Evolutionary conservation across 169 alveolate species (phyloP).

Genomic region (Babesia ovata): DNA sequence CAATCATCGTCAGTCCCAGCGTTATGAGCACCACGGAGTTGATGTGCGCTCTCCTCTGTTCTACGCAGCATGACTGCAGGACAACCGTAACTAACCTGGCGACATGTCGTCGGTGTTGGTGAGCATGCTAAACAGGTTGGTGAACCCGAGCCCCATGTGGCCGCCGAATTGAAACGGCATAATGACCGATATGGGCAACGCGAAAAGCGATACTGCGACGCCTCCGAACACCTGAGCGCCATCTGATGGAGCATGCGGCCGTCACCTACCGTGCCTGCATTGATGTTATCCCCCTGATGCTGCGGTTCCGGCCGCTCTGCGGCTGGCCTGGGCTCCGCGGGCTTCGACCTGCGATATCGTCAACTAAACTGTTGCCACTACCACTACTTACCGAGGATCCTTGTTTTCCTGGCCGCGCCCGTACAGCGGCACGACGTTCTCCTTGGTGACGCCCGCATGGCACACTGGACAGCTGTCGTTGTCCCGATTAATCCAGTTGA

Average conservation of each 20-base stretch:
- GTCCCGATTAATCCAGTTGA: conserved; percentile 90
- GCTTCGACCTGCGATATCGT: conserved; percentile 21
- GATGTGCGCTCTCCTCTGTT: conserved; percentile 58
- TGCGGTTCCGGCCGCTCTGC: conserved; percentile 55
- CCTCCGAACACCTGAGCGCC: conserved; percentile 47
- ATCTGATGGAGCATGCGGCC: not conserved
- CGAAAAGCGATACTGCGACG: conserved; percentile 42
- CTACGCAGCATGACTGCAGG: not conserved
- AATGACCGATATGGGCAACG: conserved; percentile 53
- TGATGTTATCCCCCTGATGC: not conserved
- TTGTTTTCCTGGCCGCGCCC: conserved; percentile 79
- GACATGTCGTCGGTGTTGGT: conserved; percentile 38
- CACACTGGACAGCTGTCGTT: conserved; percentile 93
- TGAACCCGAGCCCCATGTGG: not conserved
- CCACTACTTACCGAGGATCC: conserved; percentile 75
- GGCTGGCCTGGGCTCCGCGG: conserved; percentile 63
- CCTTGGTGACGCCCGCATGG: conserved; percentile 90
- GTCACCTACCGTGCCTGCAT: not conserved
- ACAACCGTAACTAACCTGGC: conserved; percentile 28
- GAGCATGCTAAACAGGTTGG: conserved; percentile 3
- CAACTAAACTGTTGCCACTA: not conserved
- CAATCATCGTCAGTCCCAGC: conserved; percentile 48
- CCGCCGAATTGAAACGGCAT: conserved; percentile 33
- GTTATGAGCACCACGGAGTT: conserved; percentile 41
- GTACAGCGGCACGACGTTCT: conserved; percentile 90